Base-by-base conservation (phyloP, 345 rosid genomes). In the Eucalyptus camaldulensis region DNA sequence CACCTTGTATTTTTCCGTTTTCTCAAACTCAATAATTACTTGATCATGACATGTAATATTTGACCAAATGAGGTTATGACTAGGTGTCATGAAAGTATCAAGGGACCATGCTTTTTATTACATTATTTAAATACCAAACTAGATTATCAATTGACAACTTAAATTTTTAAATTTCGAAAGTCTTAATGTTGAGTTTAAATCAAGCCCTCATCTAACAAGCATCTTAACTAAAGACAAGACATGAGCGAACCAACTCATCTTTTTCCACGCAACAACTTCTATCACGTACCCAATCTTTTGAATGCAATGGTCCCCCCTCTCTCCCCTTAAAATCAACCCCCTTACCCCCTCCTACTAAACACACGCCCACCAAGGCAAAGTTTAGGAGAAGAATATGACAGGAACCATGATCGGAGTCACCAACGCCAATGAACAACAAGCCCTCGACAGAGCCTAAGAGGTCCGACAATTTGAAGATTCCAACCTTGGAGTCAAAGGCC, bases 401-500 rank as follows among this genome's bases (percentile, higher is more conserved):
- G 44, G 27, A 56, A 56, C 27, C 45, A 33, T 47, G 49, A 45
- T 45, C 10, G 62, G 29, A 9, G 27, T 56, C 62, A 24, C 60
- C 60, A 54, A 8, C 62, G 11, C 29, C 6, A 24, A 56, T 24
- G 27, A 47, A 80, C 62, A 56, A 24, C 13, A 56, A 24, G 13
- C 62, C 14, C 85, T 90, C 89, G 94, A 93, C 60, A 90, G 94
- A 53, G 31, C 87, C 25, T 87, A 88, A 44, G 94, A 90, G 27
- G 89, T 91, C 24, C 87, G 91, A 49, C 86, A 87, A 43, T 94
- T 93, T 89, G 94, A 95, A 37, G 95, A 90, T 4, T 86, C 92
- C 24, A 95, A 95, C 87, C 88, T 87, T 17, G 94, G 94, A 13
- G 95, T 94, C 5, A 95, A 94, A 81, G 95, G 95, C 13, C 90